Conservation (phyloP, 331 rosid species). For the Pyracantha coccinea region DNA sequence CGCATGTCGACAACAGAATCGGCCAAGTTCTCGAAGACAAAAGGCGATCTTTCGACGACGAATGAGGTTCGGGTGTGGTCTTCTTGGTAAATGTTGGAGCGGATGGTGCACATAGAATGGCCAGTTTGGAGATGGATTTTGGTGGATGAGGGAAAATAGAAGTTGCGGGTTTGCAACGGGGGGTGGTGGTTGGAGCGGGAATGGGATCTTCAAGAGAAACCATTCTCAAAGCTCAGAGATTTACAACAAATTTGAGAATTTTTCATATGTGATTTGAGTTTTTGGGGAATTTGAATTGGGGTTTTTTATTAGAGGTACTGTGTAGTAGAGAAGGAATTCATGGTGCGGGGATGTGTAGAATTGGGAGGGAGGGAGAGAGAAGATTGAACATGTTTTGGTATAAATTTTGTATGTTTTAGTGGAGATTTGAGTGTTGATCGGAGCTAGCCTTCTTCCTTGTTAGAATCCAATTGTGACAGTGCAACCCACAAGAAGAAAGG, state of each 20-base stretch:
- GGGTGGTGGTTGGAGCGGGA: constrained; percentile 46
- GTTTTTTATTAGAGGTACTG: background rate
- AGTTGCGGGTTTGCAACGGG: constrained; percentile 26
- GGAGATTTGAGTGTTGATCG: too few relatives aligned
- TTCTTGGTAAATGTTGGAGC: constrained; percentile 59
- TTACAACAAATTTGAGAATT: background rate
- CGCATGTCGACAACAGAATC: constrained; percentile 76
- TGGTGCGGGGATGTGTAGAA: background rate
- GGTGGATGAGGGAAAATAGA: constrained; percentile 34
- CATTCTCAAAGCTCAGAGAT: constrained; percentile 24
- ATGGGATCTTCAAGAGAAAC: constrained; percentile 73
- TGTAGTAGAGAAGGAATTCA: background rate
- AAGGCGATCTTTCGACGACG: constrained; percentile 39
- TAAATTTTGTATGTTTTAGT: too few relatives aligned
- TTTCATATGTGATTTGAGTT: too few relatives aligned
- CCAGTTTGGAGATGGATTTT: constrained; percentile 52
- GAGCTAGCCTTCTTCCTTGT: too few relatives aligned
- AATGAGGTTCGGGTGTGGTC: constrained; percentile 33
- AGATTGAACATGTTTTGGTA: too few relatives aligned
- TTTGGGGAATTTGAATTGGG: background rate
- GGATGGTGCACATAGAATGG: constrained; percentile 74
- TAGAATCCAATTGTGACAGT: too few relatives aligned
- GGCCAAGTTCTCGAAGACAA: constrained; percentile 55
- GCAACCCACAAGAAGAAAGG: too few relatives aligned
- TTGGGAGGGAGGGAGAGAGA: background rate